Conservation (phyloP, 441 rosid genomes). For the Adansonia rubrostipa region DNA sequence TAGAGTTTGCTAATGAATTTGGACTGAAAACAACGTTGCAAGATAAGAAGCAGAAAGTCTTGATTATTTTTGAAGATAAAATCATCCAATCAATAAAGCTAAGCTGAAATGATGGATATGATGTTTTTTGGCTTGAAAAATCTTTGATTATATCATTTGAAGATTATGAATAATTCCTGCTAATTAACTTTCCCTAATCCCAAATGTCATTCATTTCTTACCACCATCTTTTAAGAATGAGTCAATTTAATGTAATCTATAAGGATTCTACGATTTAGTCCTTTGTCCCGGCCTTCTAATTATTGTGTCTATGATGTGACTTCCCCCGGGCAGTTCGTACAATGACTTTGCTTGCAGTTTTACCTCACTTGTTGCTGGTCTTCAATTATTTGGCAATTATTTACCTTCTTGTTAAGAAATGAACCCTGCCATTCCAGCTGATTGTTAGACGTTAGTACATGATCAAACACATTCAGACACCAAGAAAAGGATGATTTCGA, state of each 20-base stretch:
- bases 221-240: background rate
- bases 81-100: background rate
- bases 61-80: background rate
- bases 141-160: slow-evolving; percentile 3
- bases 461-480: background rate
- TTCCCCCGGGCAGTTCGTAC: background rate
- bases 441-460: background rate
- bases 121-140: background rate
- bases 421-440: background rate
- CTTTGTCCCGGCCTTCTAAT: slow-evolving; percentile 14
- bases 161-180: background rate
- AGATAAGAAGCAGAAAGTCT: background rate
- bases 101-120: slow-evolving; percentile 6
- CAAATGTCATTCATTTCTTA: background rate
- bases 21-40: background rate
- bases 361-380: slow-evolving; percentile 7
- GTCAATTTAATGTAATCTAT: background rate
- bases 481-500: background rate
- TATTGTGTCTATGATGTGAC: slow-evolving; percentile 16
- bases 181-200: background rate
- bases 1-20: background rate
- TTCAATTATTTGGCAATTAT: background rate
- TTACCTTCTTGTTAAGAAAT: background rate
- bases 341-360: background rate
- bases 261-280: background rate